Evolutionary conservation across 371 early-diverging fungal species (phyloP).

Genomic region (Chytridiales sp.): DNA sequence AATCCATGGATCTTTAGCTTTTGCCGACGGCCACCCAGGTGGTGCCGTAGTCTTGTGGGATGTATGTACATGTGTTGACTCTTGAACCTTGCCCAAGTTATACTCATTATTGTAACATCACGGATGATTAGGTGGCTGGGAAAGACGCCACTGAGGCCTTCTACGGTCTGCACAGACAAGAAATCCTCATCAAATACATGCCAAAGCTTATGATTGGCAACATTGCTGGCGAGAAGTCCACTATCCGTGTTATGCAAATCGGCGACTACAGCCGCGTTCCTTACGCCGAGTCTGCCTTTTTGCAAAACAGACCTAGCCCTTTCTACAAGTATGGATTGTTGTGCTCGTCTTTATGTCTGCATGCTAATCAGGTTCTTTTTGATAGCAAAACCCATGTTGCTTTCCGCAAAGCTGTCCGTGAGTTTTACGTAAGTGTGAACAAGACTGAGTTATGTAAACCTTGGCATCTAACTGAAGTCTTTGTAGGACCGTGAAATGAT

Average conservation of each 20-base stretch:
- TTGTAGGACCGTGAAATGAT: conserved; percentile 43
- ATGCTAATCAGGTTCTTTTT: neutral
- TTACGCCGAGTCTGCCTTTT: conserved; percentile 59
- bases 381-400: conserved; percentile 57
- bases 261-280: conserved; percentile 42
- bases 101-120: too few relatives aligned
- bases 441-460: too few relatives aligned
- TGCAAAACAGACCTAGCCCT: conserved; percentile 59
- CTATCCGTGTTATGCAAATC: conserved; percentile 23
- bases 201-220: conserved; percentile 52
- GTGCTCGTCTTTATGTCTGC: neutral
- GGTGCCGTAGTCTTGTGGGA: conserved; percentile 35
- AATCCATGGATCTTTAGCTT: too few relatives aligned
- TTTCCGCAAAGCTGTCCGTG: conserved; percentile 58
- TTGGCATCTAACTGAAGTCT: too few relatives aligned
- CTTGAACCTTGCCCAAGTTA: too few relatives aligned
- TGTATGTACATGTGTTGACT: too few relatives aligned
- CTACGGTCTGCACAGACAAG: conserved; percentile 68
- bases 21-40: conserved; percentile 52
- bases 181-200: conserved; percentile 56
- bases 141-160: conserved; percentile 57
- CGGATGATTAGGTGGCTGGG: too few relatives aligned
- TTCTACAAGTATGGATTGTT: conserved; percentile 52
- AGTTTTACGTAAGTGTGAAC: conserved; percentile 30
- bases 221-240: conserved; percentile 39